These are phyloP conservation scores for Nannizzia gypsea DNA, from an alignment of 2,329 filamentous ascomycete species.

Conservation along the genomic window DNA sequence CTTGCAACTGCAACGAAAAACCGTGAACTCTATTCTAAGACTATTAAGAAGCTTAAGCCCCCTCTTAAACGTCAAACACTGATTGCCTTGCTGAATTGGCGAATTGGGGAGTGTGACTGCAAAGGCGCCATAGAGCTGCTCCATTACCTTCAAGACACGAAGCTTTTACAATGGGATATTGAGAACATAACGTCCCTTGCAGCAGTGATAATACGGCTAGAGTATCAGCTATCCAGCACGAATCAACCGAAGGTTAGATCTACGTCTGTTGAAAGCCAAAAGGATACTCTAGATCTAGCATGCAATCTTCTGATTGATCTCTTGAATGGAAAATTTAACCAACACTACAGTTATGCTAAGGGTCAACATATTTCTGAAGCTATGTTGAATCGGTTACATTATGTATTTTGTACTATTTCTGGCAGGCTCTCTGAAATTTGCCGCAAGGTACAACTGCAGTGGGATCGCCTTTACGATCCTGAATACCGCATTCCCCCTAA, in stretches of 20 bases:
- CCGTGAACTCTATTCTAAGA: conserved; percentile 20
- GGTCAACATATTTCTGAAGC: conserved; percentile 8
- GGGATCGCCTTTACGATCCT: conserved; percentile 14
- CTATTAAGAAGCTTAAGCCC: conserved; percentile 22
- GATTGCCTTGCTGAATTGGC: conserved; percentile 26
- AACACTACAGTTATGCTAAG: conserved; percentile 11
- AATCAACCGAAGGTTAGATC: background rate
- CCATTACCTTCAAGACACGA: conserved; percentile 24
- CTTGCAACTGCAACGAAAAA: conserved; percentile 44
- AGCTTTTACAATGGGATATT: conserved; percentile 28
- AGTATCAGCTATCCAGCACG: conserved; percentile 9
- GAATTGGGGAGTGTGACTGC: conserved; percentile 26
- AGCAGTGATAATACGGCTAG: conserved; percentile 31
- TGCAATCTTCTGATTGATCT: conserved; percentile 25
- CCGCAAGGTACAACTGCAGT: conserved; percentile 14
- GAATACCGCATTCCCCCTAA: conserved; percentile 23
- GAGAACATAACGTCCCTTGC: conserved; percentile 27
- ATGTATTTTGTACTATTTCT: conserved; percentile 24
- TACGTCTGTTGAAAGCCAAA: conserved; percentile 9
- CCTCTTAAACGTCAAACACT: conserved; percentile 27
- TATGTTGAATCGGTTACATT: conserved; percentile 21
- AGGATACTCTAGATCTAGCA: conserved; percentile 18
- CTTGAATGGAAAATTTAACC: conserved; percentile 26
- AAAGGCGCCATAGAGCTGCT: conserved; percentile 23
- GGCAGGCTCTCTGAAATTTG: conserved; percentile 23